Percentiles rank a stretch among this genome's conserved stretches.
Conservation (phyloP, 345 rosid genomes). For the Passiflora organensis region DNA sequence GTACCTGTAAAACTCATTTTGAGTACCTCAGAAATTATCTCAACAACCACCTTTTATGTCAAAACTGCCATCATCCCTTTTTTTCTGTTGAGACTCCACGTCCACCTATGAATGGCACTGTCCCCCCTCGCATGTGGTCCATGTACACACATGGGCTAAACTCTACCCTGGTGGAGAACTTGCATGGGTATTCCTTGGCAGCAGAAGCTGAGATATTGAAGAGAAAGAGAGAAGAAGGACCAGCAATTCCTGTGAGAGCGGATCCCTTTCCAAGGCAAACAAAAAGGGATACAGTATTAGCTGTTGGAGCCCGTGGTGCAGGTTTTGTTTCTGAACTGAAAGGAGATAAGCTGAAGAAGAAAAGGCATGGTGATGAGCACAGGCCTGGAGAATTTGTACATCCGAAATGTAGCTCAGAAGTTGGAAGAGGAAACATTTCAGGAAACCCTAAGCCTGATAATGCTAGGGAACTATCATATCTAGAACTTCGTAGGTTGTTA, state of each 20-base stretch:
- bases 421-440: slow-evolving; percentile 6
- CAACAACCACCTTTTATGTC: slow-evolving; percentile 32
- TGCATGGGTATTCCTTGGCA: slow-evolving; percentile 9
- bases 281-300: slow-evolving; percentile 14
- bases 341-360: slow-evolving; percentile 26
- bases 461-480: slow-evolving; percentile 20
- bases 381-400: slow-evolving; percentile 1
- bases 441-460: slow-evolving; percentile 10
- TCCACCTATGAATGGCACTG: slow-evolving; percentile 25
- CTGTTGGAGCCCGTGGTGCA: slow-evolving; percentile 7
- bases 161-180: slow-evolving; percentile 6
- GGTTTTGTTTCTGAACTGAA: slow-evolving; percentile 11
- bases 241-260: slow-evolving; percentile 5
- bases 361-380: slow-evolving; percentile 18
- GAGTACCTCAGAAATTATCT: slow-evolving; percentile 35
- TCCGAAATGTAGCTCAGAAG: slow-evolving; percentile 12
- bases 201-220: slow-evolving; percentile 26
- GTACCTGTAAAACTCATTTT: slow-evolving; percentile 30
- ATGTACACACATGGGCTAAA: slow-evolving; percentile 9
- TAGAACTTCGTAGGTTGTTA: slow-evolving; percentile 26
- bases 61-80: slow-evolving; percentile 35
- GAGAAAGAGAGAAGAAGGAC: slow-evolving; percentile 13
- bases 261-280: slow-evolving; percentile 10
- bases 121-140: slow-evolving; percentile 8
- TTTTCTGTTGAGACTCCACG: slow-evolving; percentile 33